These are phyloP conservation scores for Pelargonium myrrhifolium DNA, from an alignment of 441 rosid genomes.

Conservation along the genomic window DNA sequence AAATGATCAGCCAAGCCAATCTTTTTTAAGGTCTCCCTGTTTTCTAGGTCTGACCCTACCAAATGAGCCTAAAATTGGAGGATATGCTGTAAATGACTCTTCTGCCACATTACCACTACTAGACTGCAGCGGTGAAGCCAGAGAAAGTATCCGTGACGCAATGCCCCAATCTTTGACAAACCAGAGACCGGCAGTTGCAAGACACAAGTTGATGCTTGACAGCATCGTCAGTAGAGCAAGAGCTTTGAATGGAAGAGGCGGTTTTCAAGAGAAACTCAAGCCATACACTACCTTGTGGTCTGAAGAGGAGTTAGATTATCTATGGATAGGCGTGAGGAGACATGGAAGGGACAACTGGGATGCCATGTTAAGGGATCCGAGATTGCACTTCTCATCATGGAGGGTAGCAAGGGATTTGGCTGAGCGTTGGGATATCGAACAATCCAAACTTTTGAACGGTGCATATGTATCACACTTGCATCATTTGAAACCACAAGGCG, in stretches of 20 bases:
- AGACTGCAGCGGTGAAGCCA: constrained; percentile 12
- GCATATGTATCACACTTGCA: constrained; percentile 16
- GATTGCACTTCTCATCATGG: constrained; percentile 27
- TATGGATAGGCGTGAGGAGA: constrained; percentile 33
- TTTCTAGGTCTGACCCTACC: constrained; percentile 28
- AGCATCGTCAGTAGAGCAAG: constrained; percentile 27
- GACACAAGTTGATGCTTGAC: constrained; percentile 39
- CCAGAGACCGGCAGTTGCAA: constrained; percentile 22
- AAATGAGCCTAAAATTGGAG: constrained; percentile 19
- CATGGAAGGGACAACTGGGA: constrained; percentile 31
- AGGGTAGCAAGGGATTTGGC: constrained; percentile 26
- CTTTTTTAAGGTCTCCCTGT: constrained; percentile 21
- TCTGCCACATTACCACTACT: constrained; percentile 13
- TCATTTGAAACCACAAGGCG: constrained; percentile 18
- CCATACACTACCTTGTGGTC: constrained; percentile 24
- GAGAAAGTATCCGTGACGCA: constrained; percentile 22
- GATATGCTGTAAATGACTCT: constrained; percentile 14
- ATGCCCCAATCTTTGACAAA: constrained; percentile 21
- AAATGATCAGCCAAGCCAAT: constrained; percentile 17
- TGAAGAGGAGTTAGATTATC: constrained; percentile 33
- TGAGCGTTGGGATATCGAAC: constrained; percentile 32
- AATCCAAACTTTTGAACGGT: constrained; percentile 24
- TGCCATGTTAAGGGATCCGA: constrained; percentile 26
- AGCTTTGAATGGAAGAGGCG: constrained; percentile 22
- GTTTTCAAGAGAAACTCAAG: constrained; percentile 23